Evolutionary conservation across 73 alveolate species (phyloP), one percentile per base, ranked within the genome.

Genomic region (Uronychia binucleata): DNA sequence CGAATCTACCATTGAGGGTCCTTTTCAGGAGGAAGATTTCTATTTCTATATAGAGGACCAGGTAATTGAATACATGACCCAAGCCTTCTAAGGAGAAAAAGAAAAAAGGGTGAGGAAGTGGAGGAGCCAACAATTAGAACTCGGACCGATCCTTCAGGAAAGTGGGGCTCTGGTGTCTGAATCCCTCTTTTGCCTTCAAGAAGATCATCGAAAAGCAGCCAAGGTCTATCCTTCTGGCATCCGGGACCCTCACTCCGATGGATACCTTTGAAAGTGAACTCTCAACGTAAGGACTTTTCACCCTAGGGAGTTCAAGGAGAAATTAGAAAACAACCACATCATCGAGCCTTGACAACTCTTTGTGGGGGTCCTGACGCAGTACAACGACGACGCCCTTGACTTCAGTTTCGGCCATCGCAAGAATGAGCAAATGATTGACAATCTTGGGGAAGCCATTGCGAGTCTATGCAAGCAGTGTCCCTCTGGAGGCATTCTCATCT

Each of bases 191-290:
- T 34, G 95, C 95, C 1, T 96, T 96, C 75, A 35, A 89, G 58
- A 88, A 90, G 60, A 85, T 96, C 30, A 32, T 96, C 30, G 88
- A 96, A 34, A 91, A 82, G 80, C 46, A 86, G 57, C 99, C 99
- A 25, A 57, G 91, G 78, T 84, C 91, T 25, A 76, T 90, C 11
- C 77, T 90, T n/a, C 78, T 96, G 59, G 93, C 99, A 1, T 85
- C 96, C 75, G 99, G 99, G 0, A 96, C 99, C 1, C 84, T 96
- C 74, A 84, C 97, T 1, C 99, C 99, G 30, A 82, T 96, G 77
- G 90, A 93, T 76, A 92, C 98, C 1, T 88, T 88, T 86, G 94
- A 85, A 35, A 79, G 91, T 27, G 99, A 96, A 77, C 59, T 95
- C 75, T 91, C 82, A 86, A 31, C 81, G 1, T n/a, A 75, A 32